A percentile compares a stretch with the other conserved stretches of the same genome.
These are phyloP conservation scores for Solanum hybrid DNA, from an alignment of 305 asterid species.

Conservation along the genomic window DNA sequence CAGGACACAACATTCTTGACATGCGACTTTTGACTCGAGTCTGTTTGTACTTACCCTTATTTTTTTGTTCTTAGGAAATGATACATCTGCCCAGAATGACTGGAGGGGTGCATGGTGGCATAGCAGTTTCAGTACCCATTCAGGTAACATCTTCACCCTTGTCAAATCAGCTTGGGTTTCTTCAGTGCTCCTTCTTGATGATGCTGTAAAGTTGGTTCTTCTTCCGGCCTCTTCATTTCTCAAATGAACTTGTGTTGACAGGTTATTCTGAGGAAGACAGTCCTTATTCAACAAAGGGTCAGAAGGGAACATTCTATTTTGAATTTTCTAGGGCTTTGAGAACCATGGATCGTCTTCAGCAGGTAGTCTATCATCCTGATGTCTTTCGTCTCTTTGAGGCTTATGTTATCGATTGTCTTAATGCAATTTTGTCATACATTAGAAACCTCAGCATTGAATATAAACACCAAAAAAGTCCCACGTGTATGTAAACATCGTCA, in stretches of 20 bases:
- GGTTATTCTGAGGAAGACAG: conserved; percentile 64
- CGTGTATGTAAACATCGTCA: neutral
- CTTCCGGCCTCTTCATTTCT: neutral
- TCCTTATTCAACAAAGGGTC: conserved; percentile 55
- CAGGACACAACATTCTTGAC: neutral
- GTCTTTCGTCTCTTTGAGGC: neutral
- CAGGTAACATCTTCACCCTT: conserved; percentile 27
- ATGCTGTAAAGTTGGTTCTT: neutral
- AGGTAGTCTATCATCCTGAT: conserved; percentile 25
- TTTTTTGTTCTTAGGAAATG: conserved; percentile 34
- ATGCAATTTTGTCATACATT: neutral
- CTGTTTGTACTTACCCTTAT: neutral
- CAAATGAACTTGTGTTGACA: conserved; percentile 11
- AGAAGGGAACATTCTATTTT: conserved; percentile 62
- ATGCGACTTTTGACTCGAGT: neutral
- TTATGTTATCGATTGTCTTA: neutral
- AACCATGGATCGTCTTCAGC: conserved; percentile 73
- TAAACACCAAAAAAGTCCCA: neutral
- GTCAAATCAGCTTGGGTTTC: neutral
- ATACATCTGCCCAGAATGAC: conserved; percentile 43
- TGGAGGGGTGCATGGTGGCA: conserved; percentile 93
- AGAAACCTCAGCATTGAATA: neutral
- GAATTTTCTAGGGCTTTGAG: conserved; percentile 70
- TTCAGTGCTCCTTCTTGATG: neutral
- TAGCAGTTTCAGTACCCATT: conserved; percentile 55